A percentile compares a stretch with the other conserved stretches of the same genome.
Conservation (phyloP, 257 asterid species). For the Haberlea rhodopensis region DNA sequence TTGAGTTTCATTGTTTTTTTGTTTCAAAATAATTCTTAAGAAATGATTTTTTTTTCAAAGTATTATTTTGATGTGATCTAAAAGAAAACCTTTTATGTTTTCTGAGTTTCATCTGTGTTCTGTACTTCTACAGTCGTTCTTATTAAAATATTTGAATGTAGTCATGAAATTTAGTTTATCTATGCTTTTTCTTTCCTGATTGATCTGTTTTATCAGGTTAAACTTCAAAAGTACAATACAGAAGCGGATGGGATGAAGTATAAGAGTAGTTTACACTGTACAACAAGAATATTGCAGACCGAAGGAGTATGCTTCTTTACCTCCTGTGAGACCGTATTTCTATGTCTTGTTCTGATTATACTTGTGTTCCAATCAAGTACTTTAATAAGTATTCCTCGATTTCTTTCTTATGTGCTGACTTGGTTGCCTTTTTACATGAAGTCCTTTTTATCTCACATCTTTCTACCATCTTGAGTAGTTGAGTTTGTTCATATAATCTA, state of each 20-base stretch:
- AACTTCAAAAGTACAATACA: slow-evolving; percentile 84
- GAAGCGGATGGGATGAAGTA: slow-evolving; percentile 67
- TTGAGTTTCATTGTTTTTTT: background rate
- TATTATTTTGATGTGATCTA: background rate
- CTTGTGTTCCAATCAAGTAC: slow-evolving; percentile 8
- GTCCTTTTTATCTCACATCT: too few relatives aligned
- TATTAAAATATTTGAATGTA: slow-evolving; percentile 2
- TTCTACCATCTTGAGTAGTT: slow-evolving; percentile 19
- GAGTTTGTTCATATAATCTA: slow-evolving; percentile 10
- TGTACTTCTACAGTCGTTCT: slow-evolving; percentile 12
- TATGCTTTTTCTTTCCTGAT: slow-evolving; percentile 9
- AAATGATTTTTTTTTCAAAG: too few relatives aligned
- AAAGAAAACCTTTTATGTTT: background rate
- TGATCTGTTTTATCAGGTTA: slow-evolving; percentile 56
- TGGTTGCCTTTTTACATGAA: background rate
- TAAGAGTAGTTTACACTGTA: slow-evolving; percentile 72
- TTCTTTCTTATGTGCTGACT: background rate
- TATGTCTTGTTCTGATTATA: slow-evolving; percentile 18
- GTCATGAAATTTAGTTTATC: slow-evolving; percentile 13
- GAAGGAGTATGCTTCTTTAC: slow-evolving; percentile 79
- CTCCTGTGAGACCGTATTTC: slow-evolving; percentile 27
- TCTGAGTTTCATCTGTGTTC: slow-evolving; percentile 17
- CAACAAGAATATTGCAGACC: slow-evolving; percentile 71
- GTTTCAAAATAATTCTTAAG: background rate
- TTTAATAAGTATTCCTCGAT: background rate